Evolutionary conservation across 2,329 filamentous ascomycete genomes (phyloP), one percentile per base, ranked within the genome.

Genomic region (Gremmenia infestans): DNA sequence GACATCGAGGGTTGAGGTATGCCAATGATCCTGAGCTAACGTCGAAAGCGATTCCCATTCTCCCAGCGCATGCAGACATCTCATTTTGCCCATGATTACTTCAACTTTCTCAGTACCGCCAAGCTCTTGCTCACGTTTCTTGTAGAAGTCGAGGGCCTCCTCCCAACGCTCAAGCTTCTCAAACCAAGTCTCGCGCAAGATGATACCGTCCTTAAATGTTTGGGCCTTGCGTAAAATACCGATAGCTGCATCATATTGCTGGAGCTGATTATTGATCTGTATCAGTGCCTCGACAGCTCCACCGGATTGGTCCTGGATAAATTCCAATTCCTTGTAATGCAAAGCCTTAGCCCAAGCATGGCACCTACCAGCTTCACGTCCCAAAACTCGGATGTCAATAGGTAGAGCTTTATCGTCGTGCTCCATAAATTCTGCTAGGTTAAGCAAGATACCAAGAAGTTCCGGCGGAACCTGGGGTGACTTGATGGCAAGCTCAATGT

Each of bases 31-130:
- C 68, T 95, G 88, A 0, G 92, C 93, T 53, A 99, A 79, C 49
- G 85, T 86, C 0, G 93, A 95, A 15, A 99, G 79, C 4, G 91
- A 85, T 64, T 97, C 95, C 94, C 94, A 99, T 72, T 99, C 94
- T 59, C 94, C 94, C 37, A 99, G 80, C 8, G 94, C 95, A 70
- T 99, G 94, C 61, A 97, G 76, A 79, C 94, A 99, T 48, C 94
- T 86, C 94, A 99, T 99, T 74, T 99, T 99, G 63, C 94, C 94
- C 92, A 99, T 97, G 36, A 96, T 91, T 53, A 99, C 91, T 58
- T 97, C 94, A 58, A 99, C 91, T 0, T 91, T 91, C 53, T 97
- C 93, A 56, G 97, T 91, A 0, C 91, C 91, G 39, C 78, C 75
- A 11, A 86, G 82, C 62, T 91, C 86, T 51, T 77, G 74, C 67